Evolutionary conservation across 2,329 filamentous ascomycete genomes (phyloP).

Genomic region (Cucurbitaria berberidis): DNA sequence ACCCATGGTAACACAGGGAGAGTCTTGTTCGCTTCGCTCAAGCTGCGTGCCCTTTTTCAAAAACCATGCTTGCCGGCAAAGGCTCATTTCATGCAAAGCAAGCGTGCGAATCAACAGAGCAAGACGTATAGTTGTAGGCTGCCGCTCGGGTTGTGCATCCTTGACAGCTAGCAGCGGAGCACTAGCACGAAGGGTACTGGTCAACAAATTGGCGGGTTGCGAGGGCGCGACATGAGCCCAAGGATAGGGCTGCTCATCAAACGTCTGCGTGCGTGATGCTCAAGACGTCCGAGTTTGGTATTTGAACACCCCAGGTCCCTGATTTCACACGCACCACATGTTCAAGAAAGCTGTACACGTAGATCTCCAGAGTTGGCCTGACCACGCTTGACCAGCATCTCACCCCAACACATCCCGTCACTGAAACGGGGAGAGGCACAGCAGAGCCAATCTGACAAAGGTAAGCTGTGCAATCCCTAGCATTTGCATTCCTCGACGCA

Average conservation of each 20-base stretch:
- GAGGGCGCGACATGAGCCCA: slow-evolving; percentile 35
- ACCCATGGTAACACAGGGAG: background rate
- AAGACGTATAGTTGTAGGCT: too few species aligned
- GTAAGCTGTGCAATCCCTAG: slow-evolving; percentile 18
- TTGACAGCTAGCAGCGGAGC: slow-evolving; percentile 34
- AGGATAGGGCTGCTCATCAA: slow-evolving; percentile 40
- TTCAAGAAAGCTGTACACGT: slow-evolving; percentile 21
- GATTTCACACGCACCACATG: slow-evolving; percentile 24
- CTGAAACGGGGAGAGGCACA: background rate
- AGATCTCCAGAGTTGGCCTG: background rate
- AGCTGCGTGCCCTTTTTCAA: background rate
- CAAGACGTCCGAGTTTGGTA: slow-evolving; percentile 38
- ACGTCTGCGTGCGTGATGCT: slow-evolving; percentile 34
- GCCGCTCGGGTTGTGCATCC: slow-evolving; percentile 25
- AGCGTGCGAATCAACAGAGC: too few species aligned
- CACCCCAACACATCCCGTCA: slow-evolving; percentile 1
- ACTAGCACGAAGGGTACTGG: slow-evolving; percentile 34
- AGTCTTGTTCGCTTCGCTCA: background rate
- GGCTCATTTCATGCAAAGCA: too few species aligned
- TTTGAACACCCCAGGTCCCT: slow-evolving; percentile 36
- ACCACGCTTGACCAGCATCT: background rate
- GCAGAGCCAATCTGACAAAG: slow-evolving; percentile 2
- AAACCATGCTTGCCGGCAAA: too few species aligned
- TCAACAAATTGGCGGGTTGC: slow-evolving; percentile 36
- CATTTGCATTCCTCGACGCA: slow-evolving; percentile 9